Base-by-base conservation (phyloP, 768 basidiomycete genomes). In the Pseudohyphozyma bogoriensis region DNA sequence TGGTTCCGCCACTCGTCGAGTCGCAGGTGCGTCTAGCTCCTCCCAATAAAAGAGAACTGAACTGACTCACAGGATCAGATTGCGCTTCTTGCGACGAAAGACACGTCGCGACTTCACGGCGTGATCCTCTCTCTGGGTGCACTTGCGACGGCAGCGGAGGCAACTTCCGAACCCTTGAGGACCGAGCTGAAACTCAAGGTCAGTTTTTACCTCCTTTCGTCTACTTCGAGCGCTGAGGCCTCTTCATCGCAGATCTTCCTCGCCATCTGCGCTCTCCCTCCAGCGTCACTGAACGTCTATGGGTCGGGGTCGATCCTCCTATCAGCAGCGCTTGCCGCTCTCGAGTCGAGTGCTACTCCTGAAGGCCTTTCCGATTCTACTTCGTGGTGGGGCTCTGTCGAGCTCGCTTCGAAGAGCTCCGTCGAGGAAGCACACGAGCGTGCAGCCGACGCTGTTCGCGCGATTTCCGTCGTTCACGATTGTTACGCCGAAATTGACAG, bases 101-200 rank as follows among this genome's bases (percentile, higher is more conserved):
- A 95, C 72, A 61, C 77, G 16, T 75, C 78, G 24, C 85, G 86
- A 68, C 75, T 91, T 13, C 91, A 96, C 69, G 93, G 93, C 3
- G 84, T 80, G 12, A 74, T 96, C n/a, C 76, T 84, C 28, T 83
- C 81, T 1, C 76, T 96, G 29, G 78, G 79, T 11, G 85, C 90
- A 71, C 76, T 96, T 20, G 83, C 88, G 0, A 71, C 74, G n/a
- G 83, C 83, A 2, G 83, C 79, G 64, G 75, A 72, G 20, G 71
- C 0, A 0, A 24, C 56, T 18, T 29, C 47, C 20, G 9, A 24
- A 4, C 6, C 6, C 12, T 15, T 15, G 18, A 31, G 24, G 32
- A 29, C 11, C 8, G 22, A 78, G 55, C 69, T 64, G 49, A 73
- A 72, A 54, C 74, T 78, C 66, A 75, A 76, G 49, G 76, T 81